Percentiles rank a stretch among this genome's conserved stretches.
phyloP scores from a whole-genome alignment of 305 asterid species.

The Lippia alba region DNA sequence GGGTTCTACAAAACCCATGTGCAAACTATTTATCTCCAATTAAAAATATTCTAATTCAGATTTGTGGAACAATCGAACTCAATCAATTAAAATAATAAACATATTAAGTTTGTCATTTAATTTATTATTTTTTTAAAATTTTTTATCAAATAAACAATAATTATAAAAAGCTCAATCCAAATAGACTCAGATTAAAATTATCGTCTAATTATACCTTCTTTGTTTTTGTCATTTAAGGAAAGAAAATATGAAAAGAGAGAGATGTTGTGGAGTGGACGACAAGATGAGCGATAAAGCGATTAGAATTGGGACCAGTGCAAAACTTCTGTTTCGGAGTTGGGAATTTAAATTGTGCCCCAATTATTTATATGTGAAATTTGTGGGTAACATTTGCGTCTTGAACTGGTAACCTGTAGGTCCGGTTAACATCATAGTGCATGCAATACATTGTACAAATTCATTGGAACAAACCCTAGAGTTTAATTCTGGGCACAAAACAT shows the following conservation, averaged over 20 bases:
- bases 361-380: slow-evolving; percentile 45
- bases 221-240: slow-evolving; percentile 40
- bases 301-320: slow-evolving; percentile 63
- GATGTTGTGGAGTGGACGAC: slow-evolving; percentile 27
- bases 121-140: too few relatives aligned
- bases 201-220: too few relatives aligned
- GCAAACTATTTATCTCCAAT: slow-evolving; percentile 35
- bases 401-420: slow-evolving; percentile 56
- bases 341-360: slow-evolving; percentile 32
- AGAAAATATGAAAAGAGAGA: slow-evolving; percentile 13
- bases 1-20: slow-evolving; percentile 34
- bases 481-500: too few relatives aligned
- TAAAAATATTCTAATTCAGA: too few relatives aligned
- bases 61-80: too few relatives aligned
- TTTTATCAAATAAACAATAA: too few relatives aligned
- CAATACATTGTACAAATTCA: too few relatives aligned
- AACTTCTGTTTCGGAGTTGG: slow-evolving; percentile 9
- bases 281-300: slow-evolving; percentile 46
- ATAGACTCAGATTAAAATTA: too few relatives aligned
- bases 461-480: too few relatives aligned
- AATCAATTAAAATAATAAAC: too few relatives aligned
- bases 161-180: too few relatives aligned
- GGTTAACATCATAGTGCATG: neutral
- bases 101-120: too few relatives aligned
- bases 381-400: slow-evolving; percentile 49